These are phyloP conservation scores for Sporobolomyces phaffii DNA, from an alignment of 768 basidiomycete genomes.

Conservation along the genomic window DNA sequence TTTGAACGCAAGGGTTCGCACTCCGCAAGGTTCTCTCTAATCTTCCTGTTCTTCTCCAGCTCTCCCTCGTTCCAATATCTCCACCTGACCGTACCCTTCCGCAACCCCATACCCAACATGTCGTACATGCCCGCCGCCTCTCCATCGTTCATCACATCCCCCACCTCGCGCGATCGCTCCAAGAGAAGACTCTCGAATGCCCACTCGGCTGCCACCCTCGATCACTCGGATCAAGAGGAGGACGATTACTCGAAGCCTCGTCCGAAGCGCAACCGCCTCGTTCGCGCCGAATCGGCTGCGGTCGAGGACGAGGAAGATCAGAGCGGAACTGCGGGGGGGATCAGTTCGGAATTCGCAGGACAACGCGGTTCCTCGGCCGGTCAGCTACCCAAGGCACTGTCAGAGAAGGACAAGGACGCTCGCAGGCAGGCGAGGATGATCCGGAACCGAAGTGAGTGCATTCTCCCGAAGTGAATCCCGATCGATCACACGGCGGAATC, in stretches of 20 bases:
- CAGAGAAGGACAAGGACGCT: constrained; percentile 31
- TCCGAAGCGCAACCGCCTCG: not conserved
- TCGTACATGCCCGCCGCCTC: not conserved
- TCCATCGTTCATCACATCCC: not conserved
- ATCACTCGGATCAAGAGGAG: constrained; percentile 7
- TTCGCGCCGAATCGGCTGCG: not conserved
- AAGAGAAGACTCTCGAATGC: not conserved
- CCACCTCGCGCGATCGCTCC: not conserved
- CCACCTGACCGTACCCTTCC: too few species aligned
- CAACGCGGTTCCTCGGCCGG: too few species aligned
- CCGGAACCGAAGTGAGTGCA: constrained; percentile 33
- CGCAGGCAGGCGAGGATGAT: constrained; percentile 33
- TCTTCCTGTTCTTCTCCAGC: not conserved
- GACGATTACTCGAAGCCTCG: constrained; percentile 10
- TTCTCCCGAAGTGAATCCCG: too few species aligned
- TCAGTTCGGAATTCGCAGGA: not conserved
- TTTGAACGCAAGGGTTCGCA: too few species aligned
- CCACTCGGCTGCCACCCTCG: not conserved
- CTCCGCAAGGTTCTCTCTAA: too few species aligned
- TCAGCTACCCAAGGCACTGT: constrained; percentile 4
- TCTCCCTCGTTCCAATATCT: too few species aligned
- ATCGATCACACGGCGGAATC: not conserved
- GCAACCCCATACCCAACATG: not conserved
- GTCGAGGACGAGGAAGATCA: not conserved
- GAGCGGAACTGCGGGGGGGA: not conserved